Percentiles rank a stretch among this genome's conserved stretches.
These are phyloP conservation scores for Kregervanrija fluxuum DNA, from an alignment of 805 yeast species.

Conservation along the genomic window DNA sequence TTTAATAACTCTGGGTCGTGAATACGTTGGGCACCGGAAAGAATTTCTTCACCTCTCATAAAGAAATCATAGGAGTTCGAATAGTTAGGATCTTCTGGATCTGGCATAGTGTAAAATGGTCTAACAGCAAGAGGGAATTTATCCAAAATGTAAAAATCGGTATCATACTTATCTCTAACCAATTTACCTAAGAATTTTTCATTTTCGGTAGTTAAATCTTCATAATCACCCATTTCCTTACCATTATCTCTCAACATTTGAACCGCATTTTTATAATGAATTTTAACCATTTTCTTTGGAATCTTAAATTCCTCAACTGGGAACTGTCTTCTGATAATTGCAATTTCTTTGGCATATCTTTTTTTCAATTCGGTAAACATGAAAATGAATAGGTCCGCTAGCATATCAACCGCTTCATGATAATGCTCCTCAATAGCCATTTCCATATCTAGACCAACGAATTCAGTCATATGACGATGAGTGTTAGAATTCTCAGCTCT, in stretches of 20 bases:
- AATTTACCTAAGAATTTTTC: constrained; percentile 89
- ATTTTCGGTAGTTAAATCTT: constrained; percentile 88
- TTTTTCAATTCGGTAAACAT: constrained; percentile 78
- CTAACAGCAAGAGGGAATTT: constrained; percentile 95
- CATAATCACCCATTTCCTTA: constrained; percentile 76
- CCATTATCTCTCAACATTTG: constrained; percentile 81
- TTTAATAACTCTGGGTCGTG: constrained; percentile 83
- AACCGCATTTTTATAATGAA: constrained; percentile 89
- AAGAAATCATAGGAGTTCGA: constrained; percentile 98
- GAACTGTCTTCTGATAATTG: constrained; percentile 83
- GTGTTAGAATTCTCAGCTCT: constrained; percentile 99
- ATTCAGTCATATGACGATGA: constrained; percentile 99
- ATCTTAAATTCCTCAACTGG: constrained; percentile 97
- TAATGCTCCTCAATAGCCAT: constrained; percentile 98
- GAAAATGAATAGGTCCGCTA: constrained; percentile 67
- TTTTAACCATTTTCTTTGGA: constrained; percentile 87
- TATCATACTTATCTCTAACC: constrained; percentile 89
- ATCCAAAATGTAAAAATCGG: constrained; percentile 96
- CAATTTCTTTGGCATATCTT: constrained; percentile 80
- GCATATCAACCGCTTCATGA: constrained; percentile 69
- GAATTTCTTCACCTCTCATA: constrained; percentile 99
- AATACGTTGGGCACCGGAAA: constrained; percentile 99
- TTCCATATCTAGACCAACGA: constrained; percentile 94
- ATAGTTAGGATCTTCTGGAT: constrained; percentile 81
- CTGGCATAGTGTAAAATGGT: constrained; percentile 99